These are phyloP conservation scores for Flaveria sonorensis DNA, from an alignment of 129 eudicot genomes.

Conservation along the genomic window DNA sequence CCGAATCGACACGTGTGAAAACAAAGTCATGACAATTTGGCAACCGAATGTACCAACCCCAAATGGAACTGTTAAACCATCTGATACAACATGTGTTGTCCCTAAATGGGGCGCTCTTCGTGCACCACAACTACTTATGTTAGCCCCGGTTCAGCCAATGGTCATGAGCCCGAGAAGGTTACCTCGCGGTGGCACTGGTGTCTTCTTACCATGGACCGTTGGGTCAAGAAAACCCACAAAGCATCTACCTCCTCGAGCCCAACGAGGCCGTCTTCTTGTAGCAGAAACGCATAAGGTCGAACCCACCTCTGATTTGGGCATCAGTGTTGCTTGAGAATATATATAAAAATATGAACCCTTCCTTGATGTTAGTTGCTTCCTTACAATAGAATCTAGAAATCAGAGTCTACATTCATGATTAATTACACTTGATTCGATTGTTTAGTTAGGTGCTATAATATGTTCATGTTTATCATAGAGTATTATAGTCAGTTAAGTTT, in stretches of 20 bases:
- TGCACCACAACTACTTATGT: constrained; percentile 71
- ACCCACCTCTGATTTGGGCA: constrained; percentile 61
- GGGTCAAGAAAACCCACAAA: constrained; percentile 66
- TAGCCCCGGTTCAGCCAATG: constrained; percentile 74
- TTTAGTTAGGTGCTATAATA: constrained; percentile 20
- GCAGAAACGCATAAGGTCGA: constrained; percentile 51
- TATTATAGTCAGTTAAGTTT: constrained; percentile 20
- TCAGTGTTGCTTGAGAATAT: constrained; percentile 42
- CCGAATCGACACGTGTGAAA: constrained; percentile 44
- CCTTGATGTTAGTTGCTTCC: constrained; percentile 15
- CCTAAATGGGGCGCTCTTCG: constrained; percentile 79
- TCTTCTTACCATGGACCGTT: constrained; percentile 87
- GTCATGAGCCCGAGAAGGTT: constrained; percentile 60
- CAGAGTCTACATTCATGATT: constrained; percentile 17
- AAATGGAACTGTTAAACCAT: constrained; percentile 42
- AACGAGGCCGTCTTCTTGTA: constrained; percentile 76
- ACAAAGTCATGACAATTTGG: constrained; percentile 70
- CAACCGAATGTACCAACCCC: constrained; percentile 66
- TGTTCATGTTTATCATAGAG: constrained; percentile 2
- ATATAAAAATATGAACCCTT: background rate
- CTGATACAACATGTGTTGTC: constrained; percentile 40
- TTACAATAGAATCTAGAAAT: constrained; percentile 3
- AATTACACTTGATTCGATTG: constrained; percentile 16
- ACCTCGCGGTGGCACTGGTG: constrained; percentile 94
- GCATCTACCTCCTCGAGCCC: constrained; percentile 98